Conservation (phyloP, 306 rosid genomes). For the Prinsepia uniflora region DNA sequence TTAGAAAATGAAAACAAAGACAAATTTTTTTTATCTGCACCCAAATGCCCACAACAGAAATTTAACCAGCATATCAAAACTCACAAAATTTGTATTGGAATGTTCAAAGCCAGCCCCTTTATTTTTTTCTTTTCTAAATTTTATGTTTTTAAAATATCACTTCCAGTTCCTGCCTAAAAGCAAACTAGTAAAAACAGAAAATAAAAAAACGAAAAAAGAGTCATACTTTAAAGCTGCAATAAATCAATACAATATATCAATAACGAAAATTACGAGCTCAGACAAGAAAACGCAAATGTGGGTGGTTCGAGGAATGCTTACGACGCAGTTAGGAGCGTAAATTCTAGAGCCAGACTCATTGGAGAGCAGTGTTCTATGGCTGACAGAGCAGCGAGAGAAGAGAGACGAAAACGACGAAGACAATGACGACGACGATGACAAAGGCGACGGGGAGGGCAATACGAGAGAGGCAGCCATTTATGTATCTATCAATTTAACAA, state of each 20-base stretch:
- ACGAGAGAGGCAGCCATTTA: slow-evolving; percentile 67
- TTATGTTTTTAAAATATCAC: background rate
- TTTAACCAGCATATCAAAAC: background rate
- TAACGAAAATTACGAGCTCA: background rate
- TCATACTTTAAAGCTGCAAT: background rate
- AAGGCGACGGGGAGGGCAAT: slow-evolving; percentile 32
- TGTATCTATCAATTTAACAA: background rate
- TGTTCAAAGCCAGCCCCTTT: background rate
- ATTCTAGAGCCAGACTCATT: slow-evolving; percentile 33
- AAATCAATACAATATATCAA: background rate
- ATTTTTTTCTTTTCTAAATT: background rate
- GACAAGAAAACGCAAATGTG: background rate
- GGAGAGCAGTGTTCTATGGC: slow-evolving; percentile 22
- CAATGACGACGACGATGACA: slow-evolving; percentile 16
- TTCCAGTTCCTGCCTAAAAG: background rate
- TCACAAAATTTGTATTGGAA: background rate
- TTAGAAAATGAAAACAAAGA: background rate
- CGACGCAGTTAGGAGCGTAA: slow-evolving; percentile 31
- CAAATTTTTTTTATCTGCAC: background rate
- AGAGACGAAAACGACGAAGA: slow-evolving; percentile 39
- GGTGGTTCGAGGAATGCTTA: slow-evolving; percentile 18
- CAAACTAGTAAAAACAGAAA: background rate
- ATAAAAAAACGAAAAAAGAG: too few relatives aligned
- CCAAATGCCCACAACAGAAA: background rate
- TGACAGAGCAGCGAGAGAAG: slow-evolving; percentile 24